phyloP scores from a whole-genome alignment of 768 basidiomycete species.

The Serendipita vermifera region DNA sequence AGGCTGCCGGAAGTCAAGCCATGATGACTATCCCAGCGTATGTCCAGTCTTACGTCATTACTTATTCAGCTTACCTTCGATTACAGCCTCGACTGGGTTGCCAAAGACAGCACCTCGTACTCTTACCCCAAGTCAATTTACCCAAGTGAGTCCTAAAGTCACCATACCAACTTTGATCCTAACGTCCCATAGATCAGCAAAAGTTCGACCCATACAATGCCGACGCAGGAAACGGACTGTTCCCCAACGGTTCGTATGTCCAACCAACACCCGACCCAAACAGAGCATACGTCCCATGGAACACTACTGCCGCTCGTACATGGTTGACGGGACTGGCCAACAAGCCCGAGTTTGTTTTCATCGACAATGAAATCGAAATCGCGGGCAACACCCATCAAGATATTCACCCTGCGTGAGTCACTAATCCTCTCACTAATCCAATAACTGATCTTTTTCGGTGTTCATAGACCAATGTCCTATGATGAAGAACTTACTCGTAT shows the following conservation, averaged over 20 bases:
- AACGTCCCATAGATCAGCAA: constrained; percentile 27
- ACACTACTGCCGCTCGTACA: constrained; percentile 29
- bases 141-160: constrained; percentile 25
- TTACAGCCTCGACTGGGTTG: constrained; percentile 42
- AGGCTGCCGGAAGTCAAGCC: constrained; percentile 31
- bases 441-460: too few relatives aligned
- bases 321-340: constrained; percentile 36
- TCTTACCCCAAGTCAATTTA: constrained; percentile 35
- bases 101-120: constrained; percentile 41
- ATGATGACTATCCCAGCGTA: constrained; percentile 41
- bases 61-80: neutral
- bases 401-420: constrained; percentile 37
- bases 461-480: constrained; percentile 31
- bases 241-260: constrained; percentile 36
- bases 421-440: neutral
- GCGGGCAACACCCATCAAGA: constrained; percentile 41
- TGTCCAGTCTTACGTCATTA: neutral
- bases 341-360: constrained; percentile 36
- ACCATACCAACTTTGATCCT: neutral
- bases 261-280: constrained; percentile 28
- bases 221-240: constrained; percentile 37
- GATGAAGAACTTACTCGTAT: constrained; percentile 41
- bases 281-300: constrained; percentile 37
- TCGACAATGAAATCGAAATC: constrained; percentile 49
- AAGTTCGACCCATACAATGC: constrained; percentile 36